phyloP scores from a whole-genome alignment of 495 filamentous ascomycete genomes.

The Acidomyces sp. region DNA sequence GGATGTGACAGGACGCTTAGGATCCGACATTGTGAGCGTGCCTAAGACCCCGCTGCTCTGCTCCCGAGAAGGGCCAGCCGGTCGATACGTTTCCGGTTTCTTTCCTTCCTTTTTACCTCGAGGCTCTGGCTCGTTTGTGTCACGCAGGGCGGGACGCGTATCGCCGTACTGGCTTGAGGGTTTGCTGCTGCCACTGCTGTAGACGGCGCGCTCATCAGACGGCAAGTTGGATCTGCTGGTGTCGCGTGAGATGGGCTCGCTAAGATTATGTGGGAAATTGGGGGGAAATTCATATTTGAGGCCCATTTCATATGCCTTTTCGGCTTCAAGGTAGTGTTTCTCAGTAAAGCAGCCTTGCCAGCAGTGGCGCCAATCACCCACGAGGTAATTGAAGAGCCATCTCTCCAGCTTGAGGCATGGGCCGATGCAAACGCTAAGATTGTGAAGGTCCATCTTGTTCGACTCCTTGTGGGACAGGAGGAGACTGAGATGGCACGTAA shows the following conservation, averaged over 20 bases:
- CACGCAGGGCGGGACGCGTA: not conserved
- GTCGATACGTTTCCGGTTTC: constrained; percentile 8
- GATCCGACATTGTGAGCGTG: constrained; percentile 1
- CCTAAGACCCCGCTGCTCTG: constrained; percentile 1
- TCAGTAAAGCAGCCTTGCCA: constrained; percentile 95
- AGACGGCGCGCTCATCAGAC: constrained; percentile 8
- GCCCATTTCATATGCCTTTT: constrained; percentile 35
- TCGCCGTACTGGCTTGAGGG: constrained; percentile 11
- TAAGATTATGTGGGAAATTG: no score
- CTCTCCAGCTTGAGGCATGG: constrained; percentile 85
- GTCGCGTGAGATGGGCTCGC: not conserved
- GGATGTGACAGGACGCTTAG: constrained; percentile 6
- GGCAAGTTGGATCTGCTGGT: not conserved
- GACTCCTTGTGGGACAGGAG: constrained; percentile 72
- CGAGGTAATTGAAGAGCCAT: constrained; percentile 81
- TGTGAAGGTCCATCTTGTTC: constrained; percentile 91
- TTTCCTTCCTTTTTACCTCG: constrained; percentile 2
- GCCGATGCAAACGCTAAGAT: constrained; percentile 88
- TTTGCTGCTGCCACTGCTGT: constrained; percentile 12
- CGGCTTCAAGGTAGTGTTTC: constrained; percentile 58
- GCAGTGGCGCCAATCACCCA: constrained; percentile 84
- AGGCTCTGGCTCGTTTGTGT: not conserved
- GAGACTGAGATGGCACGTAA: constrained; percentile 82
- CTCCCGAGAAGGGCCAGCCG: not conserved
- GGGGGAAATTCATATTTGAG: constrained; percentile 4